Evolutionary conservation across 1,139 yeast genomes (phyloP).

Genomic region (Yarrowia galli): DNA sequence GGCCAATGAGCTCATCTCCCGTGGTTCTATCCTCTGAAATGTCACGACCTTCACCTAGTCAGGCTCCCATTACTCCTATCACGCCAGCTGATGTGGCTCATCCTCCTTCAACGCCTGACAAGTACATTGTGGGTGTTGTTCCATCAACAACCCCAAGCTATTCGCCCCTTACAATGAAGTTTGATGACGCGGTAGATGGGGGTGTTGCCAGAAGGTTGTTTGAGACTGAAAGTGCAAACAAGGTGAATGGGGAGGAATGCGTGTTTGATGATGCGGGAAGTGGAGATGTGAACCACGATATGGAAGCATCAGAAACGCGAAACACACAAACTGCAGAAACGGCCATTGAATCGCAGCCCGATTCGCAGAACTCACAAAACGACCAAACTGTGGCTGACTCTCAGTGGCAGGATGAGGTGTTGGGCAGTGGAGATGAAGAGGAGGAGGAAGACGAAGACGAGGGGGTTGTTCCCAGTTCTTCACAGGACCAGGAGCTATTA

Average conservation of each 20-base stretch:
- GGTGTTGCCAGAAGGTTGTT: constrained; percentile 25
- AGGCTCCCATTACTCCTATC: constrained; percentile 18
- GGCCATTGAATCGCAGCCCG: neutral
- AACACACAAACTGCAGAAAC: neutral
- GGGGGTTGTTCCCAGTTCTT: constrained; percentile 16
- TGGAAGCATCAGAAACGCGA: no score
- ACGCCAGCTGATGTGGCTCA: constrained; percentile 13
- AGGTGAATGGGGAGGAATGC: neutral
- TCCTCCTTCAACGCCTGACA: constrained; percentile 22
- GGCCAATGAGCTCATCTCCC: constrained; percentile 16
- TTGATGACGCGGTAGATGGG: constrained; percentile 2
- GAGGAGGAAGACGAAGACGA: constrained; percentile 1
- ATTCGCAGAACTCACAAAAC: neutral
- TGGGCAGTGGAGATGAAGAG: constrained; percentile 10
- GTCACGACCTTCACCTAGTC: constrained; percentile 10
- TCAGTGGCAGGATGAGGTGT: constrained; percentile 23
- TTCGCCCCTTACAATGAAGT: constrained; percentile 15
- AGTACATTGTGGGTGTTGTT: constrained; percentile 6
- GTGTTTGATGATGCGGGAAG: neutral
- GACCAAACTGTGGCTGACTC: constrained; percentile 15
- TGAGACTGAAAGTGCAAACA: neutral
- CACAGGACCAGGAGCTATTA: constrained; percentile 11
- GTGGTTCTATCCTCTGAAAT: constrained; percentile 13
- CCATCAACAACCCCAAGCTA: constrained; percentile 31
- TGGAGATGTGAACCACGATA: no score